Base-by-base conservation (phyloP, 129 eudicot genomes). In the Smallanthus sonchifolius region DNA sequence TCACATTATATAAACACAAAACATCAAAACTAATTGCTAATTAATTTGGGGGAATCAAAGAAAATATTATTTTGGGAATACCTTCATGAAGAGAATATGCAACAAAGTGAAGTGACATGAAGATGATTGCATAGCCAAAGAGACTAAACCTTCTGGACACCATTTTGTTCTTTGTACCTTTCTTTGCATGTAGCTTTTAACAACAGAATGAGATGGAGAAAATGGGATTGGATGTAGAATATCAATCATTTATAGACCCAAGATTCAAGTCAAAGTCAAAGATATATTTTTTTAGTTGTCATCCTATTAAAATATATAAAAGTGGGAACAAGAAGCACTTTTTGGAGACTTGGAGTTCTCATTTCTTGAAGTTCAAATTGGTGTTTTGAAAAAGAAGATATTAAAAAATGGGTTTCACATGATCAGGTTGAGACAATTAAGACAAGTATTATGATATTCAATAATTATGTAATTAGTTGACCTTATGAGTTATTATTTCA, bases 51-150 rank as follows among this genome's bases (percentile, higher is more conserved):
- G 55, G 16, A 19, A 42, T 15, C 2, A 20, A 54, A 40, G 32
- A 14, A 0, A 28, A 28, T 16, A 59, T 2, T 36, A 14, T 19
- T 35, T 65, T 8, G 47, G 40, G 45, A 39, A 59, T 59, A 59
- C 71, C 80, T 78, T 74, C n/a, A n/a, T n/a, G 81, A 48, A 72
- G 82, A 59, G 79, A 70, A 68, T 54, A 54, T 71, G 86, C 84
- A 75, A 40, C 44, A 69, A 32, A 75, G 75, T 78, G 61, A 69
- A 77, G 86, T 71, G 79, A 64, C 79, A 82, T 69, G 65, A 81
- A 79, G 74, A 79, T 60, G 20, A 85, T 73, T 44, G 69, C 79
- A 78, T 75, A 62, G 74, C 65, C 14, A 59, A 59, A 30, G 38
- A 79, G 10, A 83, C 54, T 67, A 45, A 77, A 67, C 69, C 85